These are phyloP conservation scores for Pseudopediastrum boryanum DNA, from an alignment of 139 green algal species.

Conservation along the genomic window DNA sequence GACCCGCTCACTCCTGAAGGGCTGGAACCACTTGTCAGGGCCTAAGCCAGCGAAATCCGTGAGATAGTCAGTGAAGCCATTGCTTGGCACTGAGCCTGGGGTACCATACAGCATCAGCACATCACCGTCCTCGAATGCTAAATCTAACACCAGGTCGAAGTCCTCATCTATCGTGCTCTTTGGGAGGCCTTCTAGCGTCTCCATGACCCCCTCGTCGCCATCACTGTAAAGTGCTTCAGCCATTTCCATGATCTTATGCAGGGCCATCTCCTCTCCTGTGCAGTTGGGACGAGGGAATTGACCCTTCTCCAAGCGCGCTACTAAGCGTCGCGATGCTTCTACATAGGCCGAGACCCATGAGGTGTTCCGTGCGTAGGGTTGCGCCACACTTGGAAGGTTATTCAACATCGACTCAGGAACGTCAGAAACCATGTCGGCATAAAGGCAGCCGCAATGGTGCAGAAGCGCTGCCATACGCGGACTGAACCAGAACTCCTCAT, in stretches of 20 bases:
- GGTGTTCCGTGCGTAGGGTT: background rate
- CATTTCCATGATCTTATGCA: background rate
- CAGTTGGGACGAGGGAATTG: background rate
- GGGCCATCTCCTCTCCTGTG: conserved; percentile 1
- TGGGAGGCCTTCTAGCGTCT: background rate
- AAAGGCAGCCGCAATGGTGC: background rate
- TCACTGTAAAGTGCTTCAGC: background rate
- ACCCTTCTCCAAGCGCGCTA: conserved; percentile 3
- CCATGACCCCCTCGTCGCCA: background rate
- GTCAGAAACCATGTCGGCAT: background rate
- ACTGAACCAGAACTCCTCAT: conserved; percentile 5
- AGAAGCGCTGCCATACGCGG: background rate
- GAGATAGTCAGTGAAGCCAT: too few relatives aligned
- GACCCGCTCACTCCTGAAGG: too few relatives aligned
- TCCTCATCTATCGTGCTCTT: conserved; percentile 3
- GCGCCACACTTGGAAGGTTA: background rate
- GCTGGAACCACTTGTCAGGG: too few relatives aligned
- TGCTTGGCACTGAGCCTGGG: too few relatives aligned
- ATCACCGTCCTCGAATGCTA: background rate
- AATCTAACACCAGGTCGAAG: background rate
- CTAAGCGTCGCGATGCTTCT: background rate
- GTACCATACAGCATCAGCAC: conserved; percentile 20
- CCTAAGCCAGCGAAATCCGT: too few relatives aligned
- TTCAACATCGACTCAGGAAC: background rate
- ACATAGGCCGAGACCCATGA: background rate